phyloP scores from a whole-genome alignment of 257 asterid genomes.

The Phtheirospermum japonicum region DNA sequence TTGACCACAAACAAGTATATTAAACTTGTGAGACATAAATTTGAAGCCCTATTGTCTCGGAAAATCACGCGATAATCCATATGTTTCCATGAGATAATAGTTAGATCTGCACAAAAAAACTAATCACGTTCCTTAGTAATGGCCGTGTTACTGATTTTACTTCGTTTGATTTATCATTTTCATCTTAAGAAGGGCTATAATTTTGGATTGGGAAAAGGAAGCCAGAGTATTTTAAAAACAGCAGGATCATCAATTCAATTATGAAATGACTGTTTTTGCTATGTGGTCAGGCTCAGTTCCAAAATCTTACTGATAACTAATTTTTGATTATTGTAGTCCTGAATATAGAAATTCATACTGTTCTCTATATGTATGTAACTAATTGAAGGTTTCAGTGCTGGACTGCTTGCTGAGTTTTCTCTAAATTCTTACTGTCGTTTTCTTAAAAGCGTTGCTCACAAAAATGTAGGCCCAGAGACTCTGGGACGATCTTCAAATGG shows the following conservation, averaged over 20 bases:
- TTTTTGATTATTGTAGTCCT: neutral
- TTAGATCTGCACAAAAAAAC: neutral
- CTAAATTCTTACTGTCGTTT: constrained; percentile 13
- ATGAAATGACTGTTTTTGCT: too few relatives aligned
- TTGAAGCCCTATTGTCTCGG: too few relatives aligned
- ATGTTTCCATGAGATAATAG: constrained; percentile 1
- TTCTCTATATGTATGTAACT: too few relatives aligned
- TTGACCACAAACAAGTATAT: neutral
- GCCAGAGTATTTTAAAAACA: neutral
- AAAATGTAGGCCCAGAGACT: constrained; percentile 41
- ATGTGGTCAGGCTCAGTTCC: too few relatives aligned
- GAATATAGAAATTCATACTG: too few relatives aligned
- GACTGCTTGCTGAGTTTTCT: constrained; percentile 2
- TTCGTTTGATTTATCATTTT: neutral
- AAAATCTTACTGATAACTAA: neutral
- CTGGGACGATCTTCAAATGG: constrained; percentile 70
- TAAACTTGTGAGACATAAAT: constrained; percentile 8
- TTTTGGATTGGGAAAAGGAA: neutral
- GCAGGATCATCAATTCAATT: too few relatives aligned
- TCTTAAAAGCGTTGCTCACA: constrained; percentile 19
- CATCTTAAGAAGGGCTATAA: constrained; percentile 2
- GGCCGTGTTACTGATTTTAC: neutral
- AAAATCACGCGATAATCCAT: too few relatives aligned
- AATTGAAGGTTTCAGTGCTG: neutral
- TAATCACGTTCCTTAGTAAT: constrained; percentile 6